phyloP scores from a whole-genome alignment of 108 stramenopile species.

The Phaeodactylum tricornutum region DNA sequence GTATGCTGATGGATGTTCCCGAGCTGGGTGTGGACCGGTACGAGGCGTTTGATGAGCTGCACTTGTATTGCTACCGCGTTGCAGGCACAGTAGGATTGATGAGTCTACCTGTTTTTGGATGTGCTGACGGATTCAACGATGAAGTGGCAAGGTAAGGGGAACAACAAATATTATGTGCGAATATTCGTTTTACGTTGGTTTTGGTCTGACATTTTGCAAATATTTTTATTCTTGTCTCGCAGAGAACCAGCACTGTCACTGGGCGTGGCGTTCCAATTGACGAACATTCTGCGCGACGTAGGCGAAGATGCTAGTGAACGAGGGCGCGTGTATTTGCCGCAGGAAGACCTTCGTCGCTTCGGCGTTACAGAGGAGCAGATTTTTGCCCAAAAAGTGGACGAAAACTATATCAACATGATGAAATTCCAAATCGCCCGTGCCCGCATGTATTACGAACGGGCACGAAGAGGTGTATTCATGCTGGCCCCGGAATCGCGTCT shows the following conservation, averaged over 20 bases:
- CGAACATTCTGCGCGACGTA: slow-evolving; percentile 96
- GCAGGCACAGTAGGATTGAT: slow-evolving; percentile 96
- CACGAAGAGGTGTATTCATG: slow-evolving; percentile 89
- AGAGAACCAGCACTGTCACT: slow-evolving; percentile 90
- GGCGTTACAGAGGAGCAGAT: slow-evolving; percentile 91
- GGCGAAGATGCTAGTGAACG: slow-evolving; percentile 91
- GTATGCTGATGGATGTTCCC: slow-evolving; percentile 97
- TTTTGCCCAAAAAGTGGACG: slow-evolving; percentile 74
- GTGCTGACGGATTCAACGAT: slow-evolving; percentile 64
- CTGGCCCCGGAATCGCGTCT: slow-evolving; percentile 77
- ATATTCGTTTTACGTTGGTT: too few species aligned
- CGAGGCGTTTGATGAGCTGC: slow-evolving; percentile 88
- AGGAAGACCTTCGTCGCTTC: slow-evolving; percentile 80
- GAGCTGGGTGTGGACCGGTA: slow-evolving; percentile 87
- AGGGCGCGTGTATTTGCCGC: slow-evolving; percentile 90
- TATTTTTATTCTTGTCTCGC: too few species aligned
- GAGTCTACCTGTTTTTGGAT: slow-evolving; percentile 92
- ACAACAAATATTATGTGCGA: too few species aligned
- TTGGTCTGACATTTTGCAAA: not conserved
- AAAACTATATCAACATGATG: slow-evolving; percentile 88
- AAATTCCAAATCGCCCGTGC: slow-evolving; percentile 92
- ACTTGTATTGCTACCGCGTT: slow-evolving; percentile 95
- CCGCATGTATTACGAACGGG: slow-evolving; percentile 88
- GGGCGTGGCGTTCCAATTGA: slow-evolving; percentile 97
- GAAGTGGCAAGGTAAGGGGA: slow-evolving; percentile 78